Evolutionary conservation across 306 rosid genomes (phyloP), one percentile per base, ranked within the genome.

Genomic region (Dalbergia cultrata): DNA sequence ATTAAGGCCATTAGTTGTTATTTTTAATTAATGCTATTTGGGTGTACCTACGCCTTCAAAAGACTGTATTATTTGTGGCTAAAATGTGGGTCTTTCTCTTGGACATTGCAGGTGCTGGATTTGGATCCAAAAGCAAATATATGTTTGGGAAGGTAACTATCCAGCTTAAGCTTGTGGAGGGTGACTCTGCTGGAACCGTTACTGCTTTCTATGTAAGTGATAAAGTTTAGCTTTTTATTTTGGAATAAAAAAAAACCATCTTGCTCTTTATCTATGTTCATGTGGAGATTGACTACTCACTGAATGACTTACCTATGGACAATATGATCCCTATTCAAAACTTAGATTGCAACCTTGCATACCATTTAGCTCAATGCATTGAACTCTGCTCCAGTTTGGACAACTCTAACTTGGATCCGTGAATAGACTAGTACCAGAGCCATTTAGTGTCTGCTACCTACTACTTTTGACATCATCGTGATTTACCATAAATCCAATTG

Each of bases 171-270:
- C 99, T 95, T 73, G 74, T 95, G 7, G 91, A 90, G 82, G 99
- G 98, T 13, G 97, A 95, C 73, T 95, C 99, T 35, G 97, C 98
- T 19, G 98, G 99, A 88, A 93, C 98, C 1, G 99, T 95, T 10
- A 93, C 98, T 21, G 98, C 99, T 71, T 93, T 87, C 86, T 95
- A 93, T 82, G 99, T 91, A 72, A 90, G 98, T 76, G 26, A 8
- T 52, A 47, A 8, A 52, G 39, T 13, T n/a, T 10, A 13, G 5
- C 13, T 22, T 7, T 53, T 43, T 43, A 43, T 19, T n/a, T 4
- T 0, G 41, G 5, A 37, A 0, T 0, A 37, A 0, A 37, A 37
- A 37, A 37, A 37, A 4, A 37, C 10, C 8, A 31, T n/a, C 7
- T 0, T 73, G 22, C 6, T 50, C 7, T 17, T 53, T 61, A 41